Conservation (phyloP, 345 rosid species). For the Sonneratia alba region DNA sequence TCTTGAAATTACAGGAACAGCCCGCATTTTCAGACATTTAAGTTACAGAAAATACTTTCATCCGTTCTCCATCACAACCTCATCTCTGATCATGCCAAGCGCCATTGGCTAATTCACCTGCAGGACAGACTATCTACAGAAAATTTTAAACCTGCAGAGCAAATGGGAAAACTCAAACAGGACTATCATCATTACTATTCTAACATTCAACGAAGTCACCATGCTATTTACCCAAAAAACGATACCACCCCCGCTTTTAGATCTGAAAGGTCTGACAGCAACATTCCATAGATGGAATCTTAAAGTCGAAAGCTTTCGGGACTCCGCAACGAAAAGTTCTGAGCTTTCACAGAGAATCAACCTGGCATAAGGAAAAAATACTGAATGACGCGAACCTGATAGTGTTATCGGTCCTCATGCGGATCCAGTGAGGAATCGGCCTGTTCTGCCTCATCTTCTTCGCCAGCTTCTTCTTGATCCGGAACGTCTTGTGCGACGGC, state of each 20-base stretch:
- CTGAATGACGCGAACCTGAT: conserved; percentile 8
- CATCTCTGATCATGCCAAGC: not conserved
- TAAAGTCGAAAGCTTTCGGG: not conserved
- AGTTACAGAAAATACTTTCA: not conserved
- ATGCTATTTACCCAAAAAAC: too few relatives aligned
- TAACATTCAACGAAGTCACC: too few relatives aligned
- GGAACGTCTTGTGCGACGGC: conserved; percentile 20
- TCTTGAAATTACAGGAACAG: too few relatives aligned
- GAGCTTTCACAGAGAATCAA: not conserved
- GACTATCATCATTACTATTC: too few relatives aligned
- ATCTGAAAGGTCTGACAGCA: not conserved
- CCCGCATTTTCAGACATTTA: not conserved
- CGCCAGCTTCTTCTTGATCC: conserved; percentile 20
- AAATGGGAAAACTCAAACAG: not conserved
- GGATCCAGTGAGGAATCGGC: conserved; percentile 21
- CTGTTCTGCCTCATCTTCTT: conserved; percentile 26
- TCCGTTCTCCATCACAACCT: not conserved
- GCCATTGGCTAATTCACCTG: not conserved
- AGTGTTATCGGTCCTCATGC: conserved; percentile 21
- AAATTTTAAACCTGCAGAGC: not conserved
- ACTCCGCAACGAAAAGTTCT: not conserved
- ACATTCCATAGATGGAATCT: not conserved
- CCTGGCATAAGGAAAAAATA: not conserved
- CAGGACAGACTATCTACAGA: not conserved
- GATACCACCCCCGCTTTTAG: not conserved